Base-by-base conservation (phyloP, 163 green algal species). In the Chlorella variabilis region DNA sequence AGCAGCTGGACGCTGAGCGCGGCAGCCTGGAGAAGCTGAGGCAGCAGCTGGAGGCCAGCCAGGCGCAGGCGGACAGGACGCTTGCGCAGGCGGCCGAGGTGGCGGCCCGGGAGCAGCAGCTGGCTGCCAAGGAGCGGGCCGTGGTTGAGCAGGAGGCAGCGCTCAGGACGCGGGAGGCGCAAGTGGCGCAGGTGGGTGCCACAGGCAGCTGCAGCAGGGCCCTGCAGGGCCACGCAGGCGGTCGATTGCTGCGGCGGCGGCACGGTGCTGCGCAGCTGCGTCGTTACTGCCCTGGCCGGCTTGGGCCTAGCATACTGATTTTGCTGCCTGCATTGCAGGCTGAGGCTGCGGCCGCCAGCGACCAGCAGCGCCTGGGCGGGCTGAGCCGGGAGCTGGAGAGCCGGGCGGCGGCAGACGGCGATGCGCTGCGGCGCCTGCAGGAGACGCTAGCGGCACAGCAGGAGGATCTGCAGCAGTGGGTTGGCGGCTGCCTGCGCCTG, bases 381-480 rank as follows among this genome's bases (percentile, higher is more conserved):
- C 77, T 83, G 36, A 36, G 8, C 38, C 36, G 42, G 36, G 77
- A 83, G 65, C n/a, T 83, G 66, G 66, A 83, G 51, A 70, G 38
- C 51, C 70, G 62, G 66, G n/a, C 49, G 15, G 38, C 62, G 2
- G 54, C 77, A 2, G 77, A 77, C 66, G 63, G 25, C 9, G 77
- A 77, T 15, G 49, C 77, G 3, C 77, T 83, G 49, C 77, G 68
- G 2, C 66, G 66, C 29, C 38, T 83, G 51, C 77, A 83, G 65
- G 66, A 69, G 65, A 36, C 21, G 8, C 45, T 83, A 51, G 77
- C 77, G 13, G 38, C 36, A 5, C 77, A 83, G 66, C 77, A 83
- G 51, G 77, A 83, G 66, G 63, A 70, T 34, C 51, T 83, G 65
- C 66, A 77, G 66, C 59, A 41, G 73, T 80, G 56, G 15, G 69